Base-by-base conservation (phyloP, 257 asterid species). In the Lycium ferocissimum region DNA sequence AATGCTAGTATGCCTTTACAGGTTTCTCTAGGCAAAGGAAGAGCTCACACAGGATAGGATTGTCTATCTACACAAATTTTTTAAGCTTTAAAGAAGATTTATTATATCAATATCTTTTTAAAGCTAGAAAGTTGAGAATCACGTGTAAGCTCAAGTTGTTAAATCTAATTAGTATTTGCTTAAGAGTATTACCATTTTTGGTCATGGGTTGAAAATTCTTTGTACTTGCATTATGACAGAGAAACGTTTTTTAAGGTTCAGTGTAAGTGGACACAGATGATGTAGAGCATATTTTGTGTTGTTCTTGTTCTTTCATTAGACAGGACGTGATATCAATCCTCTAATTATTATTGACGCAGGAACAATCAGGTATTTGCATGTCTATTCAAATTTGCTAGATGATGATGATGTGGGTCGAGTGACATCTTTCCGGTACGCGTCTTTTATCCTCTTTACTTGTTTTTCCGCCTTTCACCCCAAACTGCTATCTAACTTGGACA, bases 301-400 rank as follows among this genome's bases (percentile, higher is more conserved):
- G 11, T 59, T 49, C 37, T 7, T 26, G 5, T 61, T 56, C 17
- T 53, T n/a, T 57, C 18, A 56, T 59, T 59, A 14, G 56, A 73
- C 65, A 35, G 58, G 80, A 78, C 80, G 67, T 86, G 49, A 79
- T 87, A 89, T 93, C 90, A 85, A 85, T 92, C 88, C 94, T 93
- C 93, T 94, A 91, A 88, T 90, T 84, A 91, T 90, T 88, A 88
- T 85, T 88, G 91, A 87, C 94, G 93, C 97, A 95, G 98, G 97
- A 85, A 84, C 89, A 86, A 84, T 89, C 92, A 81, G 89, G 84
- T 92, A 89, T 84, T 89, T 89, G 54, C 83, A 79, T 87, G 78
- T 87, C 85, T 86, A 83, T 85, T 85, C 90, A 53, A 76, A 86
- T 89, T 82, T 81, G 93, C 93, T 56, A 85, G 85, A 49, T 84